Base-by-base conservation (phyloP, 176 grass and related monocot genomes). In the Tuctoria greenei region DNA sequence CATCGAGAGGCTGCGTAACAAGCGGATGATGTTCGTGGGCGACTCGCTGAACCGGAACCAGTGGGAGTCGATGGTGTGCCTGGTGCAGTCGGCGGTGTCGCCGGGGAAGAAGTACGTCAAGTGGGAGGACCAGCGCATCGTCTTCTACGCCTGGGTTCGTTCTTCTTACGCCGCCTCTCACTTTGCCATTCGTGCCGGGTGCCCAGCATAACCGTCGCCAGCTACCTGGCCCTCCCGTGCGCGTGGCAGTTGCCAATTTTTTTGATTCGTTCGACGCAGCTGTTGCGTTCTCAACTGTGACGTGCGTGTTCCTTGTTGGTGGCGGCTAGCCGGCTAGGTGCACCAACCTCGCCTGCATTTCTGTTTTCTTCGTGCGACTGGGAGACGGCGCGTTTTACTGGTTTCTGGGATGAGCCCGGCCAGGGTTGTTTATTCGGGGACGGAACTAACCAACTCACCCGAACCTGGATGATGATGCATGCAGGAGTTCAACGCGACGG, bases 1-100 rank as follows among this genome's bases (percentile, higher is more conserved):
- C 72, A 82, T 97, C 24, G 86, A 89, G 84, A 52, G 83, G 78
- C 86, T 97, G 27, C 85, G 86, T 1, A 75, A 75, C 2, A 97
- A 97, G 73, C 74, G 91, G 49, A 44, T 97, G 27, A 91, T 97
- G 91, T 97, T 97, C 82, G 88, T 97, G 28, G 94, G 94, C 7
- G 94, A 97, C 82, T 97, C 94, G 60, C 87, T 97, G 73, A 89
- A 93, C 70, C 88, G 94, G 62, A 97, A 92, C 77, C 85, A 89
- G 62, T 97, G 94, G 94, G 94, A 97, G 78, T 97, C 94, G 8
- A 93, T 97, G 91, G 83, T 97, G 76, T 97, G 94, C 80, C 69
- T 97, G 51, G 60, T 86, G 73, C 88, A 93, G 71, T 65, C 84
- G 78, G 91, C 86, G 37, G 10, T 61, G 18, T 60, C 90, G 63